Conservation (phyloP, 768 basidiomycete species). For the Royoungia palumana region DNA sequence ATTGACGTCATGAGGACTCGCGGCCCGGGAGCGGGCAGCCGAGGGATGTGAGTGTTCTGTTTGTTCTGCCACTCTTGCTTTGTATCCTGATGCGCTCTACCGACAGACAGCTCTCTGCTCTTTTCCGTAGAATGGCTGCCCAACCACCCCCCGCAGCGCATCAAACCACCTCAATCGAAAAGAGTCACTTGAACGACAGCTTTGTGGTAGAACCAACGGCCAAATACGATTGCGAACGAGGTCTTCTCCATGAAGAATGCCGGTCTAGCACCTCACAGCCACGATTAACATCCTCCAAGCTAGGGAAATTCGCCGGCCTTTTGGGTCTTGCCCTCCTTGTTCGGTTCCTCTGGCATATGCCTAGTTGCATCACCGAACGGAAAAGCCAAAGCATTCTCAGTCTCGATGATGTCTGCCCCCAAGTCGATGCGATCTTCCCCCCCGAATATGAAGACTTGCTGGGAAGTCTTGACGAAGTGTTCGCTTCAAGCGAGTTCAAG, state of each 20-base stretch:
- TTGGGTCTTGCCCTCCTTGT: constrained; percentile 10
- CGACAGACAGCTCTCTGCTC: constrained; percentile 8
- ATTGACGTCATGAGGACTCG: no score
- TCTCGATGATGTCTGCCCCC: constrained; percentile 26
- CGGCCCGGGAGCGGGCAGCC: no score
- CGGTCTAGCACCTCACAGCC: background rate
- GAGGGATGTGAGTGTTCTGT: no score
- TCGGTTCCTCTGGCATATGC: constrained; percentile 6
- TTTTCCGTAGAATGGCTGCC: constrained; percentile 3
- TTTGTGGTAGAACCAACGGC: background rate
- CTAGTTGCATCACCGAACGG: background rate
- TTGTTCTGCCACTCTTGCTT: no score
- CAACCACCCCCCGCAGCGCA: background rate
- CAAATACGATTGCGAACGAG: constrained; percentile 16
- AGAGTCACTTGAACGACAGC: background rate
- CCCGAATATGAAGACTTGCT: constrained; percentile 16
- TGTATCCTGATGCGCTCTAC: background rate
- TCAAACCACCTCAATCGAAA: constrained; percentile 1
- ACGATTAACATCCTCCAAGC: background rate
- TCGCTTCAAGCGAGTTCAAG: constrained; percentile 25
- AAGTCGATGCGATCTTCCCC: constrained; percentile 18
- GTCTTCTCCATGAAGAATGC: background rate
- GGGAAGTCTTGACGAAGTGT: constrained; percentile 23
- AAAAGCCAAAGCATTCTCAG: background rate
- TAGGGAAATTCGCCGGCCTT: constrained; percentile 1